Base-by-base conservation (phyloP, 78 protist species). In the Bigelowiella natans region DNA sequence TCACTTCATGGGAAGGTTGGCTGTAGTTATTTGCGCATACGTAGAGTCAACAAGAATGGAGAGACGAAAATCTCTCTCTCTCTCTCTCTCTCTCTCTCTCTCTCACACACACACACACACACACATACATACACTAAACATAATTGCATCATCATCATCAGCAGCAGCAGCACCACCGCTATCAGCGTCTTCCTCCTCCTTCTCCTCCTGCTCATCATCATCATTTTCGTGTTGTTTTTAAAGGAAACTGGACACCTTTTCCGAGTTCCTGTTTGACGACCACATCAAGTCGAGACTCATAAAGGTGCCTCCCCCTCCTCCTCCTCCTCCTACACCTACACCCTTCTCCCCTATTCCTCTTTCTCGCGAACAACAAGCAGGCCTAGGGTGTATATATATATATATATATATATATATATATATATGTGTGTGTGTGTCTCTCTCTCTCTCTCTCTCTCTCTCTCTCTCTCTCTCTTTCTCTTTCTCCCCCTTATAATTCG, bases 1-100 rank as follows among this genome's bases (percentile, higher is more conserved):
- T 93, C 94, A 92, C 39, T 96, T 92, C 86, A n/a, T n/a, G n/a
- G n/a, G n/a, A n/a, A n/a, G 84, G 96, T 39, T 37, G 83, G 7
- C 89, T 93, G 91, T 92, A 95, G 90, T 94, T 97, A 82, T 0
- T 31, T 11, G 37, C 26, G 82, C 26, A 28, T 18, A 63, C 82
- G 26, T 63, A 26, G 18, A 26, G 31, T 63, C 31, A 18, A 28
- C 31, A 28, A 26, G 82, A 28, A 26, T 63, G 82, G 82, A 18
- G 18, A 26, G n/a, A n/a, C n/a, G n/a, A n/a, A n/a, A n/a, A n/a
- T n/a, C n/a, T n/a, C n/a, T n/a, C n/a, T n/a, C n/a, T n/a, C n/a
- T n/a, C n/a, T n/a, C n/a, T n/a, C n/a, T n/a, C n/a, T n/a, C n/a
- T n/a, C n/a, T n/a, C n/a, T n/a, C n/a, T n/a, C n/a, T n/a, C n/a